Evolutionary conservation across 441 rosid genomes (phyloP), one percentile per base, ranked within the genome.

Genomic region (Syzygium malaccense): DNA sequence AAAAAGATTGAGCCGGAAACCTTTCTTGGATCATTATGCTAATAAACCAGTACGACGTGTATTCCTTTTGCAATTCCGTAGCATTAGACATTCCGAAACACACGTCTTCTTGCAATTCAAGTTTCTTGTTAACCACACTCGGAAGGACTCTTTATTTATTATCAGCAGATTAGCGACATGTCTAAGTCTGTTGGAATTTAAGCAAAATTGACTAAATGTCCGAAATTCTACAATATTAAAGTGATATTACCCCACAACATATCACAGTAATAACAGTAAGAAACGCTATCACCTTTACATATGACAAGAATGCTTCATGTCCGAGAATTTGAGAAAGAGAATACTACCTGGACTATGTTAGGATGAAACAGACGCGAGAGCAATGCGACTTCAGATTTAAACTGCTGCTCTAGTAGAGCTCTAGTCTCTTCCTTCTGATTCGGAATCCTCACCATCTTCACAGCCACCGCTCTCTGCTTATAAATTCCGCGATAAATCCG

Each of bases 381-480:
- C 90, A 96, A 89, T 89, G 98, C 99, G 89, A 97, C 99, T 92
- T 97, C 99, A 23, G 97, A 96, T 92, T 95, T 97, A 66, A 97
- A 97, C 92, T 97, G 99, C 89, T 95, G 98, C 91, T 97, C 99
- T 14, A 97, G 97, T 49, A 92, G 87, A 86, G 95, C 86, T 68
- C 97, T 89, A 64, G 99, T 96, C 91, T 97, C 98, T 88, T 95
- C 99, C n/a, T 92, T 89, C 23, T 97, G 99, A 87, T 92, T 95
- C 32, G 99, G 99, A 86, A 97, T 95, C 90, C 99, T 94, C 60
- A 97, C 99, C 99, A 97, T 97, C 92, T 97, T 97, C 83, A 97
- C 98, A 3, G 99, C 99, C 33, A 97, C 99, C 7, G 99, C 98
- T 91, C 98, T 95, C 92, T 97, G 99, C 94, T 95, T 97, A 84